Evolutionary conservation across 2,329 filamentous ascomycete genomes (phyloP).

Genomic region (Xylaria sp.): DNA sequence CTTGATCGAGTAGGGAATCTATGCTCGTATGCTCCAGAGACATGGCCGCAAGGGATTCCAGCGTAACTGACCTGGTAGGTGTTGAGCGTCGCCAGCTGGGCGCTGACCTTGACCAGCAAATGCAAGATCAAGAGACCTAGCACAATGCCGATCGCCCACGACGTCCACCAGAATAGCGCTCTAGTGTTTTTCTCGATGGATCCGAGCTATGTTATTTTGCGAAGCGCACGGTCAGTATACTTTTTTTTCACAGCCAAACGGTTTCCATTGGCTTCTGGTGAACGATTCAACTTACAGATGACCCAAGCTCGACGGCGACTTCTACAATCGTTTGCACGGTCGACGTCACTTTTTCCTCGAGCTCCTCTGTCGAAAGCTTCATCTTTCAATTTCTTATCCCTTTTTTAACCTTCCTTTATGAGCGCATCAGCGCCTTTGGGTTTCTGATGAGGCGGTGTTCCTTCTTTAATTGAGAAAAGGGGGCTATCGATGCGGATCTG

Average conservation of each 20-base stretch:
- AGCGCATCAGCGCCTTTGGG: not conserved
- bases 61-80: conserved; percentile 33
- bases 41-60: too few species aligned
- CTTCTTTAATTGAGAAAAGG: not conserved
- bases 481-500: not conserved
- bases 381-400: not conserved
- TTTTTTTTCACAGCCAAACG: not conserved
- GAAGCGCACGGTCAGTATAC: not conserved
- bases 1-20: not conserved
- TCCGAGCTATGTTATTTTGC: conserved; percentile 31
- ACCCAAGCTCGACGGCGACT: conserved; percentile 8
- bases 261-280: not conserved
- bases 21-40: not conserved
- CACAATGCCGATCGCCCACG: conserved; percentile 30
- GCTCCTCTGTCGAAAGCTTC: not conserved
- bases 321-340: conserved; percentile 20
- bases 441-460: not conserved
- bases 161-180: conserved; percentile 43
- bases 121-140: conserved; percentile 41
- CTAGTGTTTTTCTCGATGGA: conserved; percentile 40
- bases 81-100: conserved; percentile 37
- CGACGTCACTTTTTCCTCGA: conserved; percentile 17
- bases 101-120: conserved; percentile 35
- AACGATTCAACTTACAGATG: conserved; percentile 16
- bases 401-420: not conserved